A percentile compares a stretch with the other conserved stretches of the same genome.
phyloP scores from a whole-genome alignment of 2,329 filamentous ascomycete genomes.

The Sclerotinia borealis region DNA sequence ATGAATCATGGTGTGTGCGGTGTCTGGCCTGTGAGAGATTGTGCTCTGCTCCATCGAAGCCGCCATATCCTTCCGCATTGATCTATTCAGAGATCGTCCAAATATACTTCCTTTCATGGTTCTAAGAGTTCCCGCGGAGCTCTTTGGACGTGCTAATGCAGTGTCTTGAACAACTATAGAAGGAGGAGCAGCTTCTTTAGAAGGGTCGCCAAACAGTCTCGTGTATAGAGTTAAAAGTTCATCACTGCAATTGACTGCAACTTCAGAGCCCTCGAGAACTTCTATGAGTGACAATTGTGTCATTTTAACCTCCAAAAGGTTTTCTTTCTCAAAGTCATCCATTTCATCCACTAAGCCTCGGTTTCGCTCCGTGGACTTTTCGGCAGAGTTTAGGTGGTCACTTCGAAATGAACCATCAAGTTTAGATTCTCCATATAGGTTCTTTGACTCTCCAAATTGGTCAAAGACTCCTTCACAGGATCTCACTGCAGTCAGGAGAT shows the following conservation, averaged over 20 bases:
- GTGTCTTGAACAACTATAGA: not conserved
- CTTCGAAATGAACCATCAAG: constrained; percentile 48
- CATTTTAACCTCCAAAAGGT: constrained; percentile 91
- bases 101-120: constrained; percentile 74
- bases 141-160: constrained; percentile 49
- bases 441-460: constrained; percentile 68
- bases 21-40: constrained; percentile 29
- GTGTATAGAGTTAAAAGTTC: constrained; percentile 79
- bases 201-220: constrained; percentile 66
- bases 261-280: constrained; percentile 72
- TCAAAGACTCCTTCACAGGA: constrained; percentile 90
- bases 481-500: constrained; percentile 71
- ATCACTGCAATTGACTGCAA: constrained; percentile 81
- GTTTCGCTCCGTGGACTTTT: constrained; percentile 29
- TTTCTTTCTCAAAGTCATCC: constrained; percentile 77
- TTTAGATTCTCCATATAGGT: constrained; percentile 61
- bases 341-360: constrained; percentile 67
- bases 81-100: constrained; percentile 45
- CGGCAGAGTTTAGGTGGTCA: constrained; percentile 54
- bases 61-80: constrained; percentile 38
- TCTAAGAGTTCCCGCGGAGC: constrained; percentile 62
- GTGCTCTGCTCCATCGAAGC: constrained; percentile 31
- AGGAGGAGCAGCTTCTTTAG: constrained; percentile 28
- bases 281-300: constrained; percentile 84
- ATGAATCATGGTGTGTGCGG: constrained; percentile 25